Evolutionary conservation across 2,329 filamentous ascomycete genomes (phyloP), one percentile per base, ranked within the genome.

Genomic region (Colletotrichum agaves): DNA sequence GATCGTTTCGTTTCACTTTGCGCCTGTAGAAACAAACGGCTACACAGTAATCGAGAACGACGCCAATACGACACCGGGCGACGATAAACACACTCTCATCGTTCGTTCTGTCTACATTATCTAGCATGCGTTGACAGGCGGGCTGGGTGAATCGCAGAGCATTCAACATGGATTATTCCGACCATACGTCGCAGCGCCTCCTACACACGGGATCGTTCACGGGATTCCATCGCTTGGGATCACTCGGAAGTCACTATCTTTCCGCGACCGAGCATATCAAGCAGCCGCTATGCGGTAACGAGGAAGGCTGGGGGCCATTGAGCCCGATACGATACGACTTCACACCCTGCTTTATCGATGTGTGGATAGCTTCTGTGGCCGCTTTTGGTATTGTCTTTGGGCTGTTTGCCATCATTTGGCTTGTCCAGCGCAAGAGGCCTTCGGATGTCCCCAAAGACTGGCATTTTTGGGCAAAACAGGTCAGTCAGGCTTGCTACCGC

Each of bases 281-380:
- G 71, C 92, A 97, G 77, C 89, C 93, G 65, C 84, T 98, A 79
- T 98, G 95, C 81, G 89, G 91, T 78, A 96, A 97, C 80, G 84
- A 85, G 61, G 95, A 98, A 80, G 97, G 96, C 75, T 99, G 96
- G 96, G 97, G 97, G 1, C 96, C 96, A 21, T 77, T 99, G 77
- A 98, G 94, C 80, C 90, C 90, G 39, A 85, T 90, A 72, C 87
- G 95, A 78, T 98, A 93, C 80, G 96, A 99, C 81, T 94, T 99
- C 75, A 98, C 96, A 15, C 95, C 96, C 44, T 99, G 96, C 83
- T 99, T 99, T 77, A 90, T 98, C 74, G 97, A 99, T 78, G 88
- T 97, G 21, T 94, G 93, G 88, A 88, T 98, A 67, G 88, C 92
- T 37, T 81, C 86, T 2, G 92, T 97, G 31, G 93, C 93, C 8